phyloP scores from a whole-genome alignment of 495 filamentous ascomycete genomes.

The Podospora conica region DNA sequence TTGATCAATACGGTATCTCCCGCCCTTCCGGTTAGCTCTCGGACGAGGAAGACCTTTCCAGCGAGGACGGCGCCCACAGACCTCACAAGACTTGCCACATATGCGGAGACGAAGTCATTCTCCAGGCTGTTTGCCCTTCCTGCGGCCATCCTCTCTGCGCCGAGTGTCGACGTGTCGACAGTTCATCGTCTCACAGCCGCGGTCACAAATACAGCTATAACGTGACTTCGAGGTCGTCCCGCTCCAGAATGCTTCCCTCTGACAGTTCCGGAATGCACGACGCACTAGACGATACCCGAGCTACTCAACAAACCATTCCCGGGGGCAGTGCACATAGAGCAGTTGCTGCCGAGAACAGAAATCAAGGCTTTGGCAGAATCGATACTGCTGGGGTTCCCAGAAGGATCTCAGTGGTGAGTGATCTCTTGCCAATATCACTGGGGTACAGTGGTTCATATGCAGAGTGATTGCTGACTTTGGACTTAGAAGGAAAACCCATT shows the following conservation, averaged over 20 bases:
- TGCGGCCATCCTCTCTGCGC: conserved; percentile 35
- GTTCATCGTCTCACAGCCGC: not conserved
- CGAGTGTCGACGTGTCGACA: conserved; percentile 17
- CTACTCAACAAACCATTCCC: not conserved
- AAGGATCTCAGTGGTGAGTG: not conserved
- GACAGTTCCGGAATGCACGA: not conserved
- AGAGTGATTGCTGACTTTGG: not conserved
- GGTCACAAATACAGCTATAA: not conserved
- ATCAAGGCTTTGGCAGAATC: not conserved
- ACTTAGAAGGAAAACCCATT: not conserved
- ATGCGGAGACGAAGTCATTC: conserved; percentile 30
- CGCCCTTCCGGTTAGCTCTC: conserved; percentile 38
- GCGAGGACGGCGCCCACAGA: not conserved
- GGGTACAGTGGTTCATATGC: not conserved
- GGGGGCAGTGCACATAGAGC: not conserved
- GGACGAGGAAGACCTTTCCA: conserved; percentile 23
- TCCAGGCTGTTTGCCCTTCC: conserved; percentile 29
- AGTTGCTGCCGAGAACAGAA: not conserved
- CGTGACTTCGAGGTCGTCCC: not conserved
- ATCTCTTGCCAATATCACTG: not conserved
- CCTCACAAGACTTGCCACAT: conserved; percentile 30
- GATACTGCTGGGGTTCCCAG: not conserved
- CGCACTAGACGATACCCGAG: not conserved
- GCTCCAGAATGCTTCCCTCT: not conserved
- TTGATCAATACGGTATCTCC: conserved; percentile 30